These are phyloP conservation scores for Trichoderma breve DNA, from an alignment of 2,329 filamentous ascomycete genomes.

Conservation along the genomic window DNA sequence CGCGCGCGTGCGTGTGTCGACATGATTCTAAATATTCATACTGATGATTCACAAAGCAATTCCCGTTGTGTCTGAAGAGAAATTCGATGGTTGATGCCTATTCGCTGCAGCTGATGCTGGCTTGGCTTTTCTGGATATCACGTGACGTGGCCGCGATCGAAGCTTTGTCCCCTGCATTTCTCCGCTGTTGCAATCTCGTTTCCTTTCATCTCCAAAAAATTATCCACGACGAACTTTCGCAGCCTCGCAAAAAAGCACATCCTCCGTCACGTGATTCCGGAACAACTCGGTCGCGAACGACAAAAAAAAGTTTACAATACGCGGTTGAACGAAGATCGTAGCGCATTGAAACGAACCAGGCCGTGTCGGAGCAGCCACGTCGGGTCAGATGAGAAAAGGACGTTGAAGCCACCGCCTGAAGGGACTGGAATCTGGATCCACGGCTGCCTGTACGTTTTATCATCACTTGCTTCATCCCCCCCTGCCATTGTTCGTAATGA, in stretches of 20 bases:
- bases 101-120: background rate
- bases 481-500: constrained; percentile 25
- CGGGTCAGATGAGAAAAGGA: constrained; percentile 30
- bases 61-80: background rate
- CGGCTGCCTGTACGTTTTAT: constrained; percentile 34
- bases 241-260: constrained; percentile 21
- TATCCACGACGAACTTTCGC: constrained; percentile 11
- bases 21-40: background rate
- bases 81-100: background rate
- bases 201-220: constrained; percentile 21
- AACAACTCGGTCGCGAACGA: constrained; percentile 29
- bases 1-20: background rate
- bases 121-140: constrained; percentile 28
- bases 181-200: constrained; percentile 14
- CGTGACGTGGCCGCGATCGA: constrained; percentile 26
- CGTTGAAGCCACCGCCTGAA: constrained; percentile 27
- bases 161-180: constrained; percentile 25
- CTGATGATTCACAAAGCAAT: background rate
- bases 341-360: constrained; percentile 24
- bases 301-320: constrained; percentile 24
- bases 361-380: constrained; percentile 25
- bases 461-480: constrained; percentile 19
- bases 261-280: constrained; percentile 34
- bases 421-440: constrained; percentile 30
- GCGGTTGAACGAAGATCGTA: constrained; percentile 20